These are phyloP conservation scores for Ogataea trehaloabstinens DNA, from an alignment of 805 yeast species.

Conservation along the genomic window DNA sequence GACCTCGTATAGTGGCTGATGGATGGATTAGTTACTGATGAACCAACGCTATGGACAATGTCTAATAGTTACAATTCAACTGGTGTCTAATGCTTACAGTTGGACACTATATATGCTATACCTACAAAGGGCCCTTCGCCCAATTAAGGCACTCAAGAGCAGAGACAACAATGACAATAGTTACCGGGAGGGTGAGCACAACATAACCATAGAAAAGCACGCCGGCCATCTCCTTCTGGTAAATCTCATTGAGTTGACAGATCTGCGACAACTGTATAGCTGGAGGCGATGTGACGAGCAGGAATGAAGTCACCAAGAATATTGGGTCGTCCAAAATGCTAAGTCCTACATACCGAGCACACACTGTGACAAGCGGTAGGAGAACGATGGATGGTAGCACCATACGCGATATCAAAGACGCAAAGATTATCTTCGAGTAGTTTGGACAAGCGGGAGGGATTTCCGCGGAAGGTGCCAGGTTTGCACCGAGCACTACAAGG, in stretches of 20 bases:
- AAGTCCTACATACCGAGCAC: slow-evolving; percentile 61
- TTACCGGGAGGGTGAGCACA: slow-evolving; percentile 70
- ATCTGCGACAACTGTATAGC: slow-evolving; percentile 82
- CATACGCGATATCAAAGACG: slow-evolving; percentile 75
- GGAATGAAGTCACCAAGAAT: slow-evolving; percentile 70
- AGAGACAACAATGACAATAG: slow-evolving; percentile 67
- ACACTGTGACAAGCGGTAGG: slow-evolving; percentile 62
- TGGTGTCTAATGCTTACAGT: too few species aligned
- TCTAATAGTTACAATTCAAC: too few species aligned
- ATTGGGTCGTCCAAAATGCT: slow-evolving; percentile 81
- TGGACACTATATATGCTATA: too few species aligned
- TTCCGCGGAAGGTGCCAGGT: slow-evolving; percentile 65
- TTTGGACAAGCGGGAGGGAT: slow-evolving; percentile 64
- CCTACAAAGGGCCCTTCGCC: too few species aligned
- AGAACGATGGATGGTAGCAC: slow-evolving; percentile 67
- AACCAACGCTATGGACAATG: too few species aligned
- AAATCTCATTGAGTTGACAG: slow-evolving; percentile 71
- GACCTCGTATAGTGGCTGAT: too few species aligned
- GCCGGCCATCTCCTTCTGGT: slow-evolving; percentile 80
- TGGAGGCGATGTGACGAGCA: slow-evolving; percentile 77
- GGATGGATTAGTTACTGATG: too few species aligned
- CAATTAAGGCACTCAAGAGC: slow-evolving; percentile 53
- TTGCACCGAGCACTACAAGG: slow-evolving; percentile 75
- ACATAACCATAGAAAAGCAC: slow-evolving; percentile 83
- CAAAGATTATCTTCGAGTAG: slow-evolving; percentile 61